Evolutionary conservation across 2,329 filamentous ascomycete genomes (phyloP).

Genomic region (Metarhizium guizhouense): DNA sequence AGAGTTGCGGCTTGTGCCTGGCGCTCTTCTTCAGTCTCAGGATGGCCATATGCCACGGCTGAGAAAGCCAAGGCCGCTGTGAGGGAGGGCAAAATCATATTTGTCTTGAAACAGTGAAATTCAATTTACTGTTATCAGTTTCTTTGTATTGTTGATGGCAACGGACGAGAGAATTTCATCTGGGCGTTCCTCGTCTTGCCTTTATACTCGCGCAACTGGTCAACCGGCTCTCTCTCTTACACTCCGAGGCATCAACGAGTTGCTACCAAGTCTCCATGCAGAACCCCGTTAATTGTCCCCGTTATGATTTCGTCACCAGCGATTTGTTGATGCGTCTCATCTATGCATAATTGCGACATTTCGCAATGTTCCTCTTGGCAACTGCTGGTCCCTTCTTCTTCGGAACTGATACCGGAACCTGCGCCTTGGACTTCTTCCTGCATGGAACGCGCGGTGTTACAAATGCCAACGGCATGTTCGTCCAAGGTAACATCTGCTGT

Average conservation of each 20-base stretch:
- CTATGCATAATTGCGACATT: not conserved
- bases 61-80: constrained; percentile 18
- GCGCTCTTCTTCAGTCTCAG: constrained; percentile 7
- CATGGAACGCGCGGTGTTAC: too few species aligned
- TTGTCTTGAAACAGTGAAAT: not conserved
- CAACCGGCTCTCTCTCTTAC: not conserved
- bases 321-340: too few species aligned
- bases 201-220: not conserved
- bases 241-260: not conserved
- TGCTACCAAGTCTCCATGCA: not conserved
- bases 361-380: too few species aligned
- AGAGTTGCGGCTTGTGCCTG: constrained; percentile 1
- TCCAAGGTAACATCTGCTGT: too few species aligned
- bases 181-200: not conserved
- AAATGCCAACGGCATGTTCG: too few species aligned
- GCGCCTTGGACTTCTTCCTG: too few species aligned
- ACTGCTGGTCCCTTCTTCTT: too few species aligned
- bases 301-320: too few species aligned
- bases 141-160: not conserved
- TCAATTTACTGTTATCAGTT: not conserved
- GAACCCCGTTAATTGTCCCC: too few species aligned
- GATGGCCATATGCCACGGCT: constrained; percentile 12
- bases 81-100: constrained; percentile 13
- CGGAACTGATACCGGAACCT: too few species aligned
- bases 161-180: too few species aligned